Percentiles rank a stretch among this genome's conserved stretches.
These are phyloP conservation scores for Thalia dealbata DNA, from an alignment of 176 grass and related monocot genomes.

Conservation along the genomic window DNA sequence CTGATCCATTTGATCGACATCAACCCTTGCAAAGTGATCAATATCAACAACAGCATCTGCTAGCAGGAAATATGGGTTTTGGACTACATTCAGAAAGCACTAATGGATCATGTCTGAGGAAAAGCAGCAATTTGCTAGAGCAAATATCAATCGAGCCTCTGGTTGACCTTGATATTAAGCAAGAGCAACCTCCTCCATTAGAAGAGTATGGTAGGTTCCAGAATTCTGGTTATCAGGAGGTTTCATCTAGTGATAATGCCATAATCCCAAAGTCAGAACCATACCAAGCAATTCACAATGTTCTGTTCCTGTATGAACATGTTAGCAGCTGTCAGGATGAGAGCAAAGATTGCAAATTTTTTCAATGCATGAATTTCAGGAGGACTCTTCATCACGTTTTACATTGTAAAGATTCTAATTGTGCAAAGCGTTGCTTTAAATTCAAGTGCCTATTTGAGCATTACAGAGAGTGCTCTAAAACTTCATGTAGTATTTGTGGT, in stretches of 20 bases:
- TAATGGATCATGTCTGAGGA: not conserved
- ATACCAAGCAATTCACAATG: slow-evolving; percentile 1
- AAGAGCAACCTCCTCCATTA: not conserved
- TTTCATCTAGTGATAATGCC: slow-evolving; percentile 20
- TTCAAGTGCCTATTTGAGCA: slow-evolving; percentile 21
- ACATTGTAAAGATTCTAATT: slow-evolving; percentile 17
- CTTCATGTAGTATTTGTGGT: slow-evolving; percentile 29
- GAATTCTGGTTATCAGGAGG: not conserved
- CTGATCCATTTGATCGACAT: not conserved
- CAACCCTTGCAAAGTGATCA: not conserved
- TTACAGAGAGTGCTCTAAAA: slow-evolving; percentile 10
- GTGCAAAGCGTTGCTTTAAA: slow-evolving; percentile 27
- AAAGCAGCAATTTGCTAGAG: not conserved
- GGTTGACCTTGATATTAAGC: not conserved
- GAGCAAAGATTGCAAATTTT: slow-evolving; percentile 22
- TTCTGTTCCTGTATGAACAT: slow-evolving; percentile 29
- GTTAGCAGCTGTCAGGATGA: slow-evolving; percentile 10
- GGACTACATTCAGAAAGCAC: not conserved
- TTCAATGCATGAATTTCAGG: slow-evolving; percentile 25
- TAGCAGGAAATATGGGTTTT: not conserved
- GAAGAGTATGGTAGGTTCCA: not conserved
- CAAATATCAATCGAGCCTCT: not conserved
- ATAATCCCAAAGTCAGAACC: slow-evolving; percentile 14
- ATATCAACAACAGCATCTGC: not conserved
- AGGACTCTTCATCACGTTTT: slow-evolving; percentile 17